A percentile compares a stretch with the other conserved stretches of the same genome.
phyloP scores from a whole-genome alignment of 2,329 filamentous ascomycete species.

The Grosmannia clavigera region DNA sequence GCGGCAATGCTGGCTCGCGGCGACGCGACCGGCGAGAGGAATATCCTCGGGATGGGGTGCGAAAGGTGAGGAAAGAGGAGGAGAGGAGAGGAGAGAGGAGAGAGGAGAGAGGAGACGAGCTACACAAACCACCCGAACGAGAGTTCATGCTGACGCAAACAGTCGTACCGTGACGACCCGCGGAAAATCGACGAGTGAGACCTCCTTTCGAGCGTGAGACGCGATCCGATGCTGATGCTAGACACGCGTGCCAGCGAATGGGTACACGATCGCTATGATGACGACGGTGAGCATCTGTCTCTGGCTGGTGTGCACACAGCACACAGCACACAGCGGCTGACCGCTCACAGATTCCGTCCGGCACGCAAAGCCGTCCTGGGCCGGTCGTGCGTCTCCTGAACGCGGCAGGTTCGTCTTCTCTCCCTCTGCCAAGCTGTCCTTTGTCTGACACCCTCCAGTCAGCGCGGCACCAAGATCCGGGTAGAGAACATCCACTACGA shows the following conservation, averaged over 20 bases:
- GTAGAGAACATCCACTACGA: constrained; percentile 92
- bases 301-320: neutral
- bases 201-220: neutral
- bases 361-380: constrained; percentile 1
- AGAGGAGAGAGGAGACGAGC: neutral
- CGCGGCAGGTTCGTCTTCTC: neutral
- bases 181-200: constrained; percentile 60
- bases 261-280: constrained; percentile 86
- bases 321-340: neutral
- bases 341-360: neutral
- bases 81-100: neutral
- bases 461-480: constrained; percentile 53
- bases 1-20: constrained; percentile 16
- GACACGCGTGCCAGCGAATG: constrained; percentile 51
- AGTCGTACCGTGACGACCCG: constrained; percentile 50
- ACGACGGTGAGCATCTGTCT: constrained; percentile 23
- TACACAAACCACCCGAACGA: no score
- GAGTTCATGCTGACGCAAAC: constrained; percentile 5
- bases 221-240: neutral
- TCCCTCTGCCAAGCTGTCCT: neutral
- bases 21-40: constrained; percentile 24
- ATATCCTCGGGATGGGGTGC: constrained; percentile 71
- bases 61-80: constrained; percentile 56
- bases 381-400: constrained; percentile 5
- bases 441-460: neutral